Base-by-base conservation (phyloP, 176 grass and related monocot species). In the Phyllostachys edulis region DNA sequence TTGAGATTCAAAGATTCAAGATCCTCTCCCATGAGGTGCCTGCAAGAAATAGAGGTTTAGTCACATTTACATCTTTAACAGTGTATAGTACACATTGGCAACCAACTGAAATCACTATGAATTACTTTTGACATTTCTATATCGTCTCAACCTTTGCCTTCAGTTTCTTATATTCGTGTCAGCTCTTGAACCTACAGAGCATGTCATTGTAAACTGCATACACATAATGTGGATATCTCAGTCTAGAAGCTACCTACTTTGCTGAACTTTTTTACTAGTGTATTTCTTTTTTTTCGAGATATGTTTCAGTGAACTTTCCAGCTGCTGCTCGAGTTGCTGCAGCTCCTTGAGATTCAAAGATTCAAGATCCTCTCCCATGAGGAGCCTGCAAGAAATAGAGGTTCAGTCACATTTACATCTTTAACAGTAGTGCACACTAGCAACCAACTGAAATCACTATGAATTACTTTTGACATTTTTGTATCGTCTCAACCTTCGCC, bases 341-440 rank as follows among this genome's bases (percentile, higher is more conserved):
- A 96, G 82, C 81, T 93, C 94, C 77, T 96, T 96, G 36, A 85
- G 68, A 83, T 93, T 93, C 81, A 96, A 75, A 11, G 94, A 81
- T 82, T 92, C 88, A 75, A 96, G 89, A 38, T 96, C 88, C 71
- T 93, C 91, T 70, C 94, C 94, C 94, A 90, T 86, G 32, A 96
- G 89, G 27, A 93, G 88, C 84, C 89, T 93, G 77, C 41, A 92
- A 57, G 39, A 63, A 10, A 71, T 13, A 51, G 0, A 65, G 34
- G 65, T 63, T 24, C n/a, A 2, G 40, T 41, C 49, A 68, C 55
- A 39, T 82, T 65, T 63, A 51, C 20, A 64, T 59, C 16, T 79
- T 67, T 51, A 54, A 60, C 29, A 77, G 13, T 51, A 87, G 5
- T 37, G 27, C 57, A 69, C 80, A 77, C n/a, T 23, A 81, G 29